Base-by-base conservation (phyloP, 768 basidiomycete genomes). In the Lactarius evosmus region DNA sequence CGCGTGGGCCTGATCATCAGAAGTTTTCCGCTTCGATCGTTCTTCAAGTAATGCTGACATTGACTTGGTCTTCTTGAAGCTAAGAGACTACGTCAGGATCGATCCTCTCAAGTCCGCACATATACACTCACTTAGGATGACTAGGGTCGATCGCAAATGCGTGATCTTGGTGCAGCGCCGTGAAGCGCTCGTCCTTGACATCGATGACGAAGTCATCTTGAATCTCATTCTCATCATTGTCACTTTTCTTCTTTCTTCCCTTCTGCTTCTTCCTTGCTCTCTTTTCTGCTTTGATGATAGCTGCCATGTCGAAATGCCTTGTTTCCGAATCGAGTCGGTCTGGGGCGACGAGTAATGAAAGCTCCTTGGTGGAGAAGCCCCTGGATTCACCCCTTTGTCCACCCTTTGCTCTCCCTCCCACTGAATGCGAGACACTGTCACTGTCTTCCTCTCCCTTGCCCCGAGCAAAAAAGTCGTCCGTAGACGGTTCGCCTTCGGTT, bases 111-210 rank as follows among this genome's bases (percentile, higher is more conserved):
- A 14, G 16, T 33, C 55, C 53, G 29, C 27, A 25, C 34, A n/a
- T 33, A 4, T 29, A 1, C 14, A 81, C 94, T 67, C 72, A 97
- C 96, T 87, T 91, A 73, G 96, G 94, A 76, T 98, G 91, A 58
- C 85, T 91, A 22, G 97, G 96, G 74, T 99, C 97, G 68, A 99
- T 95, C 0, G 96, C 95, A 68, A 92, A 98, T 34, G 87, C 83
- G 70, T 92, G 86, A 71, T 98, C 89, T 69, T 97, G 93, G 70
- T 94, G 90, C 50, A 98, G 72, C 25, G 83, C 87, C 72, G 85
- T 85, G 81, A 98, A 98, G 17, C 97, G 88, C 11, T 87, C 83
- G 71, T 99, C 97, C 69, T 83, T 82, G 65, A 95, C 86, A 72
- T 99, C 80, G 70, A 98, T 85, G 49, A 79, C 74, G 74, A 98